A percentile compares a stretch with the other conserved stretches of the same genome.
Conservation (phyloP, 2,329 filamentous ascomycete species). For the Fusarium compactum region DNA sequence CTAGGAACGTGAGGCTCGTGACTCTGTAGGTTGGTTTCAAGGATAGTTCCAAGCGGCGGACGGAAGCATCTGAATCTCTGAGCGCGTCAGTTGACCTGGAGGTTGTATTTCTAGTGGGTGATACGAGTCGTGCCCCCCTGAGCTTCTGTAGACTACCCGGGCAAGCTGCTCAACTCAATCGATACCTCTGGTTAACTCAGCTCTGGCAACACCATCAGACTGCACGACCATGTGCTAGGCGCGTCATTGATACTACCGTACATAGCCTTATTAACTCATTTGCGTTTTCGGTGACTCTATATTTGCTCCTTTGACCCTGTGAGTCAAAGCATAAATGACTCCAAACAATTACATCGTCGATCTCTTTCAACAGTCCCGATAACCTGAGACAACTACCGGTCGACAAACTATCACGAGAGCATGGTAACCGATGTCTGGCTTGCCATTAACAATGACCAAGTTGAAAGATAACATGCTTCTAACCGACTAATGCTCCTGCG, state of each 20-base stretch:
- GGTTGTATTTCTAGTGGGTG: slow-evolving; percentile 35
- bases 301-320: slow-evolving; percentile 3
- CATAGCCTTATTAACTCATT: neutral
- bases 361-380: slow-evolving; percentile 20
- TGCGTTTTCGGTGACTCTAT: neutral
- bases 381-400: slow-evolving; percentile 18
- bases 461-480: neutral
- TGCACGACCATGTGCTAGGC: slow-evolving; percentile 23
- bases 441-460: neutral
- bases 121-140: slow-evolving; percentile 27
- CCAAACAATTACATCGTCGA: slow-evolving; percentile 27
- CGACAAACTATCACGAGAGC: slow-evolving; percentile 38
- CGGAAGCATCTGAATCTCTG: slow-evolving; percentile 25
- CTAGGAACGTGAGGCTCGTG: slow-evolving; percentile 39
- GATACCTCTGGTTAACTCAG: slow-evolving; percentile 25
- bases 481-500: neutral
- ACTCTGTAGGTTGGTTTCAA: slow-evolving; percentile 31
- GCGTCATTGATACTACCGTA: slow-evolving; percentile 34
- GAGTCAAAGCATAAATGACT: slow-evolving; percentile 13
- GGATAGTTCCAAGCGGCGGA: slow-evolving; percentile 29
- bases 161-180: slow-evolving; percentile 27
- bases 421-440: slow-evolving; percentile 4
- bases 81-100: slow-evolving; percentile 45
- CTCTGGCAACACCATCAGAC: slow-evolving; percentile 27
- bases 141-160: slow-evolving; percentile 1